A percentile compares a stretch with the other conserved stretches of the same genome.
Conservation (phyloP, 129 eudicot genomes). For the Apium graveolens region DNA sequence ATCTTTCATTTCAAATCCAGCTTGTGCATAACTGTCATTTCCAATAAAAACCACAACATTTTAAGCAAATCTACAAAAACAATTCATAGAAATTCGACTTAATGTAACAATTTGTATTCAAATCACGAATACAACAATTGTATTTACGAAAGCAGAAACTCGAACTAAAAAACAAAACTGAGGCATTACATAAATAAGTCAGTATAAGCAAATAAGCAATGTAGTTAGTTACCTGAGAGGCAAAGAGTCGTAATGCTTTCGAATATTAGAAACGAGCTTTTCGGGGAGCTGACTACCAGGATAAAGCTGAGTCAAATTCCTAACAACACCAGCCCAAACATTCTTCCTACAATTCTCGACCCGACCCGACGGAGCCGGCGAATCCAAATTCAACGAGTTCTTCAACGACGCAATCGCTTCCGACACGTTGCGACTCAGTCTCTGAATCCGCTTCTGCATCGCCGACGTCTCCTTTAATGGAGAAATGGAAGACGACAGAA, state of each 20-base stretch:
- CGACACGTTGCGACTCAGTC: conserved; percentile 75
- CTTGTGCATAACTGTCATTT: conserved; percentile 79
- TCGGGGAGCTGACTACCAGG: conserved; percentile 99
- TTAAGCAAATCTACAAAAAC: background rate
- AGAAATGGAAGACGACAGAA: conserved; percentile 15
- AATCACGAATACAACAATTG: too few relatives aligned
- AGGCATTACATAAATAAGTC: background rate
- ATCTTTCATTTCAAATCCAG: conserved; percentile 96
- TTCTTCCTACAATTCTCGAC: conserved; percentile 50
- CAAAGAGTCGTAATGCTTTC: conserved; percentile 92
- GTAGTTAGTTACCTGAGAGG: conserved; percentile 61
- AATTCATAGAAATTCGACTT: background rate
- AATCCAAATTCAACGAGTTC: conserved; percentile 79
- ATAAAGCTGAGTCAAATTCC: conserved; percentile 93
- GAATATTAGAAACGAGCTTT: conserved; percentile 82
- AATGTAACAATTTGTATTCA: too few relatives aligned
- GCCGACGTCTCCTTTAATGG: conserved; percentile 35
- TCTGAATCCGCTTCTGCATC: conserved; percentile 83
- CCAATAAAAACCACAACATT: background rate
- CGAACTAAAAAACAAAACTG: too few relatives aligned
- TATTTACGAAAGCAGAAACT: too few relatives aligned
- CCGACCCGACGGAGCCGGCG: conserved; percentile 37
- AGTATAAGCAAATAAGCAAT: background rate
- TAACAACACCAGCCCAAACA: conserved; percentile 83
- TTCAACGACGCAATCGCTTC: conserved; percentile 92